Percentiles rank a stretch among this genome's conserved stretches.
Conservation (phyloP, 2,329 filamentous ascomycete genomes). For the Phialemonium atrogriseum region DNA sequence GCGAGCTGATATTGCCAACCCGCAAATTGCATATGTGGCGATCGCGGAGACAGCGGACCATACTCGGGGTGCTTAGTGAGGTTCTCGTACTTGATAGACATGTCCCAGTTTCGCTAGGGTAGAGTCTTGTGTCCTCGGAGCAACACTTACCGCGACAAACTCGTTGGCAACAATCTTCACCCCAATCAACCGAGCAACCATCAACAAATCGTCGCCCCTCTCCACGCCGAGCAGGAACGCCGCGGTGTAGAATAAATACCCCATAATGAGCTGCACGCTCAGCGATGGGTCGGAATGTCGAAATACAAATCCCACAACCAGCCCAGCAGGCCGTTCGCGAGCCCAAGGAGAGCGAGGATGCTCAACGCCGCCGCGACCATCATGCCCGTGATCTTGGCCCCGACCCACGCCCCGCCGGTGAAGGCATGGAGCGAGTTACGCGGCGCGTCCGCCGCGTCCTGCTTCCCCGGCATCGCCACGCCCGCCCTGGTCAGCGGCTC, state of each 20-base stretch:
- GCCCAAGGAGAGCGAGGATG: constrained; percentile 61
- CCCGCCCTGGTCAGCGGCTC: constrained; percentile 62
- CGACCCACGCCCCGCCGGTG: constrained; percentile 65
- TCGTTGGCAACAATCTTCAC: neutral
- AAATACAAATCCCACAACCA: constrained; percentile 70
- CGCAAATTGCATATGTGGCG: constrained; percentile 71
- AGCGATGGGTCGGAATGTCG: constrained; percentile 56
- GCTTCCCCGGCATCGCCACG: too few species aligned
- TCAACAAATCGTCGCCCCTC: constrained; percentile 25
- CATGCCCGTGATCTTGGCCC: constrained; percentile 69
- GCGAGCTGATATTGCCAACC: constrained; percentile 74
- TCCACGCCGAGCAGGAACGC: constrained; percentile 66
- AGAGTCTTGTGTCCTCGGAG: too few species aligned
- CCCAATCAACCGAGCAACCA: neutral
- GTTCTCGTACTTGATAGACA: neutral
- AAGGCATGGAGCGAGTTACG: constrained; percentile 65
- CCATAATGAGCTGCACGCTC: constrained; percentile 60
- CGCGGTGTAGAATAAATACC: constrained; percentile 64
- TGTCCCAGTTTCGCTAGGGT: too few species aligned
- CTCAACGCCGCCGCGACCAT: constrained; percentile 63
- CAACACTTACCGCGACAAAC: constrained; percentile 1
- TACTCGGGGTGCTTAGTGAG: constrained; percentile 39
- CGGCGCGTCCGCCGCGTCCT: constrained; percentile 51
- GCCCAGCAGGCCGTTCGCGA: constrained; percentile 59
- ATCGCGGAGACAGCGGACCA: constrained; percentile 58